phyloP scores from a whole-genome alignment of 2,329 filamentous ascomycete genomes.

The Fusarium hainanense region DNA sequence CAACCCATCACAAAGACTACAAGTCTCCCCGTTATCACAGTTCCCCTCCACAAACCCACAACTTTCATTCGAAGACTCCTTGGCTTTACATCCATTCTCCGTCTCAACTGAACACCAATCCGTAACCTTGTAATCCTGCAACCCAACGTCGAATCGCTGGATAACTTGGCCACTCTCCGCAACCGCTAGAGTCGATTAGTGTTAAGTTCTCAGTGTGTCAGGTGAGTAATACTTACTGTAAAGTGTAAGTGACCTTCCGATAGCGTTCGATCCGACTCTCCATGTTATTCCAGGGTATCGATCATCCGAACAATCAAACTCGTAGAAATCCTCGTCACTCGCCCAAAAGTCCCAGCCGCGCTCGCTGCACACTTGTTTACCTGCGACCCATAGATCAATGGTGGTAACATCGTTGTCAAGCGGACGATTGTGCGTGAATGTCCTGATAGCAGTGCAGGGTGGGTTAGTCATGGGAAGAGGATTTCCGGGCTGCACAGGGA shows the following conservation, averaged over 20 bases:
- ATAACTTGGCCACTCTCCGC: not conserved
- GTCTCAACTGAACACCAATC: not conserved
- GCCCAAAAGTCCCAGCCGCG: not conserved
- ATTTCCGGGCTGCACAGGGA: not conserved
- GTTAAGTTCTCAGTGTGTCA: rapidly evolving
- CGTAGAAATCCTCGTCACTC: not conserved
- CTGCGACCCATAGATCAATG: not conserved
- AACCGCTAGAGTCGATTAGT: not conserved
- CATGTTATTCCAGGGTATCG: not conserved
- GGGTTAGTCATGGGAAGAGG: not conserved
- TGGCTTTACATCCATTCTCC: not conserved
- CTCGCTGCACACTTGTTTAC: not conserved
- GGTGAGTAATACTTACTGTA: not conserved
- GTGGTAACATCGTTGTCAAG: not conserved
- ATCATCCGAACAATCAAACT: not conserved
- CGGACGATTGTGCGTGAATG: not conserved
- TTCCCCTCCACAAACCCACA: not conserved
- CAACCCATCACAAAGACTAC: not conserved
- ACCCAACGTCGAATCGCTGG: not conserved
- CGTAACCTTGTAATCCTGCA: not conserved
- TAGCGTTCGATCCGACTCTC: not conserved
- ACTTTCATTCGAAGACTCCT: not conserved
- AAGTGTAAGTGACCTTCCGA: not conserved
- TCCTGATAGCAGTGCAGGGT: rapidly evolving
- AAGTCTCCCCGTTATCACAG: not conserved